phyloP scores from a whole-genome alignment of 2,329 filamentous ascomycete species.

The Xenoacremonium recifei region DNA sequence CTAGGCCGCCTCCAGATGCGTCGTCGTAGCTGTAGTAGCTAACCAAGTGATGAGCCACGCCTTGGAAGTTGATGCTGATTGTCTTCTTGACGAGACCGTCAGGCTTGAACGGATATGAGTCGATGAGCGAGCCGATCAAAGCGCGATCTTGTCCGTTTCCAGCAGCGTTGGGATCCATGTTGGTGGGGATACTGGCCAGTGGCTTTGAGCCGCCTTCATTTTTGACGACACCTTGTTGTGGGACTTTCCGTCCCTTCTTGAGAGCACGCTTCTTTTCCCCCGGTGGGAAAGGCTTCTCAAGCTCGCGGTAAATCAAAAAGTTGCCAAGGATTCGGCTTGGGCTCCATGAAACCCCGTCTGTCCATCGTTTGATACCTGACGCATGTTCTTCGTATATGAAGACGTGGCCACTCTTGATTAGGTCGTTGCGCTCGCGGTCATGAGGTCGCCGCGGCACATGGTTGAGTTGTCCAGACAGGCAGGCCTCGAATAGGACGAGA shows the following conservation, averaged over 20 bases:
- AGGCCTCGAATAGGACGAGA: slow-evolving; percentile 76
- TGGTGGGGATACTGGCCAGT: slow-evolving; percentile 9
- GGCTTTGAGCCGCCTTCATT: slow-evolving; percentile 24
- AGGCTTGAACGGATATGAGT: slow-evolving; percentile 84
- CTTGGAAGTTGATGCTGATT: slow-evolving; percentile 74
- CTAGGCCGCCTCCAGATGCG: slow-evolving; percentile 61
- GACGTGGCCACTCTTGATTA: slow-evolving; percentile 81
- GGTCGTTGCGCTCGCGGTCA: slow-evolving; percentile 72
- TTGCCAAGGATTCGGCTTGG: slow-evolving; percentile 83
- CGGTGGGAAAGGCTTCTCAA: slow-evolving; percentile 73
- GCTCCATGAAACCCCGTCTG: slow-evolving; percentile 87
- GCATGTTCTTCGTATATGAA: slow-evolving; percentile 92
- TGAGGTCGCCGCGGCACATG: slow-evolving; percentile 84
- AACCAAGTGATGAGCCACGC: slow-evolving; percentile 79
- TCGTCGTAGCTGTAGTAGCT: slow-evolving; percentile 86
- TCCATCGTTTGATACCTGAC: slow-evolving; percentile 93
- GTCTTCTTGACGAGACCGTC: slow-evolving; percentile 89
- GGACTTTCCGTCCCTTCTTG: slow-evolving; percentile 58
- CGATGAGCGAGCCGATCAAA: slow-evolving; percentile 79
- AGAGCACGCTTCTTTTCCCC: slow-evolving; percentile 84
- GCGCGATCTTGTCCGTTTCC: slow-evolving; percentile 35
- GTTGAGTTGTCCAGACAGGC: slow-evolving; percentile 65
- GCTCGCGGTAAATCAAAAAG: slow-evolving; percentile 81
- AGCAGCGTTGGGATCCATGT: slow-evolving; percentile 11
- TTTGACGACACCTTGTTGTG: slow-evolving; percentile 36